Evolutionary conservation across 257 asterid genomes (phyloP).

Genomic region (Echites panduratus): DNA sequence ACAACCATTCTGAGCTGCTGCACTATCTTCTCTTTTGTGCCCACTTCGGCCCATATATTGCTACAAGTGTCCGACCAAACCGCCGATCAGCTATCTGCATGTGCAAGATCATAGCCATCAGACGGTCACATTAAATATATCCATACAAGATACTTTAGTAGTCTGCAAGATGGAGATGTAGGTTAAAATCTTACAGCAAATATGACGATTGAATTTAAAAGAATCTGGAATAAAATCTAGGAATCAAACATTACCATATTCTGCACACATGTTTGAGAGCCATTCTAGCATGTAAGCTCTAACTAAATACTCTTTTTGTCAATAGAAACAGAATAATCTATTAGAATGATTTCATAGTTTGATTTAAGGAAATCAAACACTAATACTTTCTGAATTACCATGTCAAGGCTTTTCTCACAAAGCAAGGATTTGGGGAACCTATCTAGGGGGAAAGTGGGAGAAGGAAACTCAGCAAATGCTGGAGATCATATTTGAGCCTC

Average conservation of each 20-base stretch:
- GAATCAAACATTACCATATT: neutral
- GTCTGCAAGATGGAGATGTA: neutral
- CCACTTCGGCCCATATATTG: constrained; percentile 94
- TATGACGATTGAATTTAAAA: neutral
- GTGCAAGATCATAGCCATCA: neutral
- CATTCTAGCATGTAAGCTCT: neutral
- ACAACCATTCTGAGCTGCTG: constrained; percentile 11
- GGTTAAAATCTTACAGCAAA: neutral
- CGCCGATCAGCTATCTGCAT: constrained; percentile 89
- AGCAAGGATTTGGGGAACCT: neutral
- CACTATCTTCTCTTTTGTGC: constrained; percentile 62
- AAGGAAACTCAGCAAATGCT: neutral
- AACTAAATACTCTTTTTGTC: neutral
- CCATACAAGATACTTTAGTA: neutral
- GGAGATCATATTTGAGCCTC: neutral
- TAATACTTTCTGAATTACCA: constrained; percentile 37
- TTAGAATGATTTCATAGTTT: neutral
- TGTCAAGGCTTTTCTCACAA: neutral
- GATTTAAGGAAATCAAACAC: neutral
- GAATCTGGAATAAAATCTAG: neutral
- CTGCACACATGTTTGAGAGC: neutral
- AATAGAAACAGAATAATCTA: neutral
- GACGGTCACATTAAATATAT: neutral
- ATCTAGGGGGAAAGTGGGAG: neutral
- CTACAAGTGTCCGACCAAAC: constrained; percentile 94